A percentile compares a stretch with the other conserved stretches of the same genome.
Conservation (phyloP, 345 rosid species). For the Aegle marmelos region DNA sequence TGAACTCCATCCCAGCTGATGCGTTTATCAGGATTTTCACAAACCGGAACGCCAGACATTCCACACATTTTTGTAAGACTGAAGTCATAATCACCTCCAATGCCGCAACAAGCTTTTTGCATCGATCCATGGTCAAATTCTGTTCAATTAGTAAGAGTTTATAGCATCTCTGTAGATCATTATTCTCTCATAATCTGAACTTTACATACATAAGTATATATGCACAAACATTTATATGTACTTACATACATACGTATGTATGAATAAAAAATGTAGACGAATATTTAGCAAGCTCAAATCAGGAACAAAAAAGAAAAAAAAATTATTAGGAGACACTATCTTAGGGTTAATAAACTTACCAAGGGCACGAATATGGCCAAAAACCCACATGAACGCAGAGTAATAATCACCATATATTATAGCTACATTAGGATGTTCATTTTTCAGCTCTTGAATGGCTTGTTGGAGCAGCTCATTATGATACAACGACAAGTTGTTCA, state of each 20-base stretch:
- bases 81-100: slow-evolving; percentile 20
- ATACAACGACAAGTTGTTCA: slow-evolving; percentile 4
- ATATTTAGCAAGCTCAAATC: background rate
- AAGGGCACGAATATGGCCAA: background rate
- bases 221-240: no score
- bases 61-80: slow-evolving; percentile 19
- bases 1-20: slow-evolving; percentile 36
- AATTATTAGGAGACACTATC: background rate
- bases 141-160: background rate
- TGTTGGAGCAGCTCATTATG: slow-evolving; percentile 24
- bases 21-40: slow-evolving; percentile 8
- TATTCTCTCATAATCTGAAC: background rate
- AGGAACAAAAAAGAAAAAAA: background rate
- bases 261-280: background rate
- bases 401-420: slow-evolving; percentile 17
- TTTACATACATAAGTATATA: no score
- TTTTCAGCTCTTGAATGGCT: slow-evolving; percentile 7
- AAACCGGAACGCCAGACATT: slow-evolving; percentile 5
- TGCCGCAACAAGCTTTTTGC: slow-evolving; percentile 23
- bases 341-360: background rate
- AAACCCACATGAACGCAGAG: slow-evolving; percentile 13
- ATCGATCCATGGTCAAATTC: slow-evolving; percentile 1
- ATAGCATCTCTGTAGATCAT: no score
- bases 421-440: slow-evolving; percentile 4
- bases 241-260: background rate